Conservation (phyloP, 129 eudicot species). For the Artemisia tridentata region DNA sequence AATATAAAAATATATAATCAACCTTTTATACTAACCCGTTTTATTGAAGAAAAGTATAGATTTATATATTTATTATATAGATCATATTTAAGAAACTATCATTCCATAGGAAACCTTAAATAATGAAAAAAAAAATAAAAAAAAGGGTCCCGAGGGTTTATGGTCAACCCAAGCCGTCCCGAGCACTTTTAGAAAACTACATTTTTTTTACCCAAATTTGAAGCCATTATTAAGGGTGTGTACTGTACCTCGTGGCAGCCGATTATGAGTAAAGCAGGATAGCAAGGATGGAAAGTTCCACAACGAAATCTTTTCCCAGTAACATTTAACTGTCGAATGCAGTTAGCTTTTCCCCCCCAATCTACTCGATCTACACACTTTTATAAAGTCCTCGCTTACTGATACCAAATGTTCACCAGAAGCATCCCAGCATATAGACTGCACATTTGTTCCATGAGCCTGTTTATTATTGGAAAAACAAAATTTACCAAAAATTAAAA, state of each 20-base stretch:
- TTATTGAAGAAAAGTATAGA: too few species aligned
- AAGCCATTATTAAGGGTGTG: not conserved
- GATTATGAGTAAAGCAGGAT: constrained; percentile 45
- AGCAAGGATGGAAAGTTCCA: constrained; percentile 54
- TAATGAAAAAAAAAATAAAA: not conserved
- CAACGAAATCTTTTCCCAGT: constrained; percentile 47
- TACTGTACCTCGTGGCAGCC: constrained; percentile 56
- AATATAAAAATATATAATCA: too few species aligned
- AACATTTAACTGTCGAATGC: too few species aligned
- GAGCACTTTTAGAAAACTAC: not conserved
- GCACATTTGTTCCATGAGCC: constrained; percentile 38
- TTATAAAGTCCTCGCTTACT: too few species aligned
- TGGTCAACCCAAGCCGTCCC: not conserved
- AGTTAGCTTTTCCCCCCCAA: too few species aligned
- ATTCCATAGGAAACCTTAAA: not conserved
- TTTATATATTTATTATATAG: not conserved
- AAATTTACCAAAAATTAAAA: too few species aligned
- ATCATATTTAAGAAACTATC: not conserved
- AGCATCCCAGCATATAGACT: constrained; percentile 57
- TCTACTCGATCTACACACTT: too few species aligned
- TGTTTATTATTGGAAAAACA: too few species aligned
- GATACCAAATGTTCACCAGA: constrained; percentile 59
- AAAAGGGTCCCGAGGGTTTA: too few species aligned
- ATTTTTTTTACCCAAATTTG: not conserved
- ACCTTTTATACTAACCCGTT: too few species aligned